Evolutionary conservation across 345 rosid genomes (phyloP).

Genomic region (Gossypioides kirkii): DNA sequence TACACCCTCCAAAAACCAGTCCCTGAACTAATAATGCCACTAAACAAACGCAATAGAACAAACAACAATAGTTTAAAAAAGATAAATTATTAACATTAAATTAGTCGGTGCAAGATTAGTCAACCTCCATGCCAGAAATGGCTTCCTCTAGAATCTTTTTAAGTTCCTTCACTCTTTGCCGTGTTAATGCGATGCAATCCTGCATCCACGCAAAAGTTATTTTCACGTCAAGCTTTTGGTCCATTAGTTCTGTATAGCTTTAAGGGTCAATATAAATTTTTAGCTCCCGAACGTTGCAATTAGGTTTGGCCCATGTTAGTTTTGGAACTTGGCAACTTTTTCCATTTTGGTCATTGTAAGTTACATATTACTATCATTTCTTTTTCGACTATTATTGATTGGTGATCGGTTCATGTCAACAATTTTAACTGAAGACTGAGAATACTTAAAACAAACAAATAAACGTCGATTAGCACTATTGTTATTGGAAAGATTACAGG

Average conservation of each 20-base stretch:
- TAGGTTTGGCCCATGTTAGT: too few species aligned
- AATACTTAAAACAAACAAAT: too few species aligned
- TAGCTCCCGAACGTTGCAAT: too few species aligned
- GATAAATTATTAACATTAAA: conserved; percentile 9
- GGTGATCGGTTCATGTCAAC: too few species aligned
- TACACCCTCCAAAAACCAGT: neutral
- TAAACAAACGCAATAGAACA: conserved; percentile 9
- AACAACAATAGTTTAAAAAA: neutral
- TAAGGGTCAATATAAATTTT: neutral
- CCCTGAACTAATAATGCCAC: neutral
- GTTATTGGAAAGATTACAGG: too few species aligned
- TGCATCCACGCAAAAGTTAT: conserved; percentile 26
- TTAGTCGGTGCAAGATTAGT: conserved; percentile 18
- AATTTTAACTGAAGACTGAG: too few species aligned
- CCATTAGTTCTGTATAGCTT: neutral
- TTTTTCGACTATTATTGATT: too few species aligned
- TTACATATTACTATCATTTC: too few species aligned
- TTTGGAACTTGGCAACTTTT: too few species aligned
- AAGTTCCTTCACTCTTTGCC: conserved; percentile 57
- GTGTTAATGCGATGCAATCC: conserved; percentile 58
- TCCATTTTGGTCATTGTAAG: too few species aligned
- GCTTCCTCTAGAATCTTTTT: conserved; percentile 46
- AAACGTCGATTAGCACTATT: too few species aligned
- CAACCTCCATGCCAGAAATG: conserved; percentile 50
- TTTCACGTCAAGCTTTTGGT: neutral